A percentile compares a stretch with the other conserved stretches of the same genome.
Conservation (phyloP, 345 rosid species). For the Arabis alpina region DNA sequence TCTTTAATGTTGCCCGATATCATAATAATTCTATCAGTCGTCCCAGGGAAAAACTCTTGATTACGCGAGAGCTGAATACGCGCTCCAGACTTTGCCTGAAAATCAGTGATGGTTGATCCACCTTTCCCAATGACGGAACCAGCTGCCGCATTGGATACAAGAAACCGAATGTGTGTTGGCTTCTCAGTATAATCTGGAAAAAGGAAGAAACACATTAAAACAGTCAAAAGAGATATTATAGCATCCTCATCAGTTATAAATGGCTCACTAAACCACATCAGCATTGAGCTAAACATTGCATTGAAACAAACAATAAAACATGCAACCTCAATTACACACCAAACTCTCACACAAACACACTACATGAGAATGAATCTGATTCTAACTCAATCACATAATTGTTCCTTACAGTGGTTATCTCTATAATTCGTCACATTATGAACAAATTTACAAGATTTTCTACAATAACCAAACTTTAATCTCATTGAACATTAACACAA, state of each 20-base stretch:
- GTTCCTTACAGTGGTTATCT: not conserved
- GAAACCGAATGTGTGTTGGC: conserved; percentile 79
- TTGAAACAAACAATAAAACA: not conserved
- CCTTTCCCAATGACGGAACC: conserved; percentile 99
- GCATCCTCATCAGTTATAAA: not conserved
- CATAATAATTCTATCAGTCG: conserved; percentile 91
- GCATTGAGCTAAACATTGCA: conserved; percentile 2
- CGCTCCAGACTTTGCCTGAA: conserved; percentile 94
- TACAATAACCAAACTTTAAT: not conserved
- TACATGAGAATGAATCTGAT: conserved; percentile 8
- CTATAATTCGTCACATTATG: not conserved
- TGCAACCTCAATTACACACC: not conserved
- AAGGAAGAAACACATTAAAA: conserved; percentile 7
- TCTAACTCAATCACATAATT: not conserved
- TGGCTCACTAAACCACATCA: not conserved
- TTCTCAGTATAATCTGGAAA: conserved; percentile 74
- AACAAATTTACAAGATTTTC: not conserved
- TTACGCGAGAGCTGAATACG: conserved; percentile 95
- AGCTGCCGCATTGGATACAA: conserved; percentile 97
- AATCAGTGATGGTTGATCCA: conserved; percentile 94
- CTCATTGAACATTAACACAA: conserved; percentile 1
- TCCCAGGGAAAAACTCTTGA: conserved; percentile 93
- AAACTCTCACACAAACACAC: conserved; percentile 11
- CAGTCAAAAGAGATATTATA: conserved; percentile 6
- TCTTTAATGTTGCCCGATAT: conserved; percentile 83